phyloP scores from a whole-genome alignment of 768 basidiomycete species.

The Agrocybe chaxingu region DNA sequence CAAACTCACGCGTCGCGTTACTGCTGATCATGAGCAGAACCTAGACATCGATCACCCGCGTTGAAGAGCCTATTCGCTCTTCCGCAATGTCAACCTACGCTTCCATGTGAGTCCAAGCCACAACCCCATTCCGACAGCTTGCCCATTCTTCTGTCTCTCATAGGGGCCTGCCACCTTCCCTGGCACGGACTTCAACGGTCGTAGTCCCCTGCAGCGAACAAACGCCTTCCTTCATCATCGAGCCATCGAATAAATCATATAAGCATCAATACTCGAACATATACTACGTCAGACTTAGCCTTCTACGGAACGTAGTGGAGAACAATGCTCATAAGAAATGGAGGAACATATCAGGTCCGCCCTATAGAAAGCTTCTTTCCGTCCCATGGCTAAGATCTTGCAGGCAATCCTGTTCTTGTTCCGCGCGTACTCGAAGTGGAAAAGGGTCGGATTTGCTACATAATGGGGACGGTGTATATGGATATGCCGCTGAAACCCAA shows the following conservation, averaged over 20 bases:
- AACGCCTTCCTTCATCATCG: conserved; percentile 46
- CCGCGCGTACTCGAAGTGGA: conserved; percentile 83
- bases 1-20: conserved; percentile 24
- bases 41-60: no score
- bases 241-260: conserved; percentile 41
- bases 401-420: conserved; percentile 71
- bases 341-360: conserved; percentile 37
- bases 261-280: conserved; percentile 58
- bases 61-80: no score
- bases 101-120: conserved; percentile 10
- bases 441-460: conserved; percentile 82
- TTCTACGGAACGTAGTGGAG: conserved; percentile 39
- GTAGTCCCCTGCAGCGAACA: conserved; percentile 31
- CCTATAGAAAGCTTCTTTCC: background rate
- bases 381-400: background rate
- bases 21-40: background rate
- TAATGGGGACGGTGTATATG: conserved; percentile 95
- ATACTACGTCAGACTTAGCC: conserved; percentile 45
- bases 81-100: conserved; percentile 14
- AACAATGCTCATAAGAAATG: conserved; percentile 37
- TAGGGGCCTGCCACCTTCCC: conserved; percentile 22
- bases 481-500: conserved; percentile 99
- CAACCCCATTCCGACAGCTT: background rate
- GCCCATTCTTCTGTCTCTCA: background rate
- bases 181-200: conserved; percentile 33